Base-by-base conservation (phyloP, 2,329 filamentous ascomycete species). In the Paraconiothyrium sp. region DNA sequence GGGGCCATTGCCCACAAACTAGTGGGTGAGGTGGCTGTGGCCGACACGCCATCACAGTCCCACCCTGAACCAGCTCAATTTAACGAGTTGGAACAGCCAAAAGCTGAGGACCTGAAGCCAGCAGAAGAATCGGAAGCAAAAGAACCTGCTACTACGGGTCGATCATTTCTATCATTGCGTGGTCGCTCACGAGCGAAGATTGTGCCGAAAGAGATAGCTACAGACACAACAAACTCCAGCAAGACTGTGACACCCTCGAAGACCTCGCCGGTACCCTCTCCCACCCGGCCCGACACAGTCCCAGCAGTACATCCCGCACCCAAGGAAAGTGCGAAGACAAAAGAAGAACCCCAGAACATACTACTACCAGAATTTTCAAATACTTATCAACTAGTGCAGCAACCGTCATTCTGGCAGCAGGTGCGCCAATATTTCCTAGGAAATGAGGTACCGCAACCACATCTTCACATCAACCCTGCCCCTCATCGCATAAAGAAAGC, bases 401-500 rank as follows among this genome's bases (percentile, higher is more conserved):
- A 80, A 49, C 80, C 81, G 9, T 80, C 79, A 0, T 82, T 83
- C 64, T 78, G 83, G 69, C 76, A 83, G 67, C 65, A 79, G 63
- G 62, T 84, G 65, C 72, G 78, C 64, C 66, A 78, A 66, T 72
- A 79, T 57, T 73, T 78, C 68, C 66, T 71, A 71, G 84, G 70
- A 64, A 82, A 76, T 73, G 91, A 57, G 81, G 35, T 22, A 85
- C 34, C 83, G 85, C 89, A 54, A 77, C 83, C 87, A 3, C 84
- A 97, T 75, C 88, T 97, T 5, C 90, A 88, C 67, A 85, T 92
- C 35, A 81, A 88, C 7, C 89, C 88, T 48, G 87, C 91, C 8
- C 84, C 88, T 0, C 91, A 88, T 0, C 90, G 86, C 66, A 88
- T 98, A 50, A 92, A 88, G 72, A 95, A 91, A 67, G 95, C 95